Conservation (phyloP, 2,329 filamentous ascomycete genomes). For the Microdochium bolleyi region DNA sequence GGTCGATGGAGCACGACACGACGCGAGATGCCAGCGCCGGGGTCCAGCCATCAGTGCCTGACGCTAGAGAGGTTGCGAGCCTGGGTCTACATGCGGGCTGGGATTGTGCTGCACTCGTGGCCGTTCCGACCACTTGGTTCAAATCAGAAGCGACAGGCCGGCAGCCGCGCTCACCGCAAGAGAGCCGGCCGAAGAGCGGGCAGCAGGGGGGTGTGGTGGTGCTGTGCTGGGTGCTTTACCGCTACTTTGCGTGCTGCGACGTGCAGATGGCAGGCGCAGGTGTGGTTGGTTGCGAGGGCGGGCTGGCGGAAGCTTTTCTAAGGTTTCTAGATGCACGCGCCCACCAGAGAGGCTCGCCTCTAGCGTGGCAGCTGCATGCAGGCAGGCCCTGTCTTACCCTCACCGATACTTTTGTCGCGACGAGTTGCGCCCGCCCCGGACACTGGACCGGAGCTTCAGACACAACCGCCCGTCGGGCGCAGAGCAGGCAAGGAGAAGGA, state of each 20-base stretch:
- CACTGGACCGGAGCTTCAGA: constrained; percentile 17
- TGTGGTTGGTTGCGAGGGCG: neutral
- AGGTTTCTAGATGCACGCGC: too few relatives aligned
- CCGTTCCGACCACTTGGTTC: neutral
- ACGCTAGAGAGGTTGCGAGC: neutral
- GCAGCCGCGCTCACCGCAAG: neutral
- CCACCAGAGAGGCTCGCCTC: too few relatives aligned
- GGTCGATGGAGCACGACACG: neutral
- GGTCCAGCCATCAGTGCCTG: neutral
- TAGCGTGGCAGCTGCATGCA: neutral
- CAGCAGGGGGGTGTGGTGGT: neutral
- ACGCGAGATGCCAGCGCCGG: too few relatives aligned
- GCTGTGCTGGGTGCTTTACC: neutral
- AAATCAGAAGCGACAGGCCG: neutral
- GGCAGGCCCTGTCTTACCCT: constrained; percentile 19
- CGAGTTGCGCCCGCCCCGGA: too few relatives aligned
- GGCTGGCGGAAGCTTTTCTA: neutral
- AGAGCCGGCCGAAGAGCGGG: neutral
- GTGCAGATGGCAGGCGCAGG: neutral
- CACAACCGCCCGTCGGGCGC: too few relatives aligned
- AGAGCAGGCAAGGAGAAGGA: too few relatives aligned
- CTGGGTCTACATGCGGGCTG: neutral
- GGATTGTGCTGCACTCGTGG: neutral
- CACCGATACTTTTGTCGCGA: constrained; percentile 21
- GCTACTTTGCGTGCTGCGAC: neutral